phyloP scores from a whole-genome alignment of 2,329 filamentous ascomycete genomes.

The Phoma sp. region DNA sequence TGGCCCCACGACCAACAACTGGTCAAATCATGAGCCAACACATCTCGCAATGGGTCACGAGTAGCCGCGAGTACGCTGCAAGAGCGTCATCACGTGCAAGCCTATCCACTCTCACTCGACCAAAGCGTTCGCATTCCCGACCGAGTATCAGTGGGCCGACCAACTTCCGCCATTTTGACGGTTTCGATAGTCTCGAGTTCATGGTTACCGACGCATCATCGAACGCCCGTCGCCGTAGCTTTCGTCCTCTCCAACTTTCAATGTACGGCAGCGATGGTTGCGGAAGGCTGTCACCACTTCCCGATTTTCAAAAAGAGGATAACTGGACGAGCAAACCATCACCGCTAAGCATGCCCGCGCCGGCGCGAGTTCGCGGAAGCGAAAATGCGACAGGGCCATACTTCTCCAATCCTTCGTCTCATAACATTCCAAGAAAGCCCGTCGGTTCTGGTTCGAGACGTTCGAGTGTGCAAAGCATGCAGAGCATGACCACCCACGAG shows the following conservation, averaged over 20 bases:
- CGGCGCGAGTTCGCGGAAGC: conserved; percentile 43
- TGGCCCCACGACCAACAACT: conserved; percentile 39
- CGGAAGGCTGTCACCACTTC: conserved; percentile 48
- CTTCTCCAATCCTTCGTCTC: conserved; percentile 36
- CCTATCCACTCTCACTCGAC: conserved; percentile 40
- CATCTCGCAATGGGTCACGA: conserved; percentile 48
- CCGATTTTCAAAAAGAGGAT: conserved; percentile 45
- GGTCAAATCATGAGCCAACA: conserved; percentile 46
- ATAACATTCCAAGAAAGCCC: conserved; percentile 44
- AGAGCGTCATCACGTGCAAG: conserved; percentile 46
- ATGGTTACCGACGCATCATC: conserved; percentile 43
- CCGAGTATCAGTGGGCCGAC: conserved; percentile 48
- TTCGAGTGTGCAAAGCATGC: conserved; percentile 40
- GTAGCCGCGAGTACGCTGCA: conserved; percentile 44
- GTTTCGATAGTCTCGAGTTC: conserved; percentile 40
- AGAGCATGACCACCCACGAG: conserved; percentile 28
- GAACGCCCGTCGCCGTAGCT: conserved; percentile 44
- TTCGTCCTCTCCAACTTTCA: conserved; percentile 50
- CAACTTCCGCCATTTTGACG: conserved; percentile 47
- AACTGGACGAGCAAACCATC: conserved; percentile 35
- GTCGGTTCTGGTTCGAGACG: conserved; percentile 39
- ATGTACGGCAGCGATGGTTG: conserved; percentile 46
- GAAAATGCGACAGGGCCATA: conserved; percentile 39
- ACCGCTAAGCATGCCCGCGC: conserved; percentile 41
- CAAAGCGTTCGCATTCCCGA: conserved; percentile 43